Evolutionary conservation across 371 early-diverging fungal genomes (phyloP).

Genomic region (Batkoa obscura): DNA sequence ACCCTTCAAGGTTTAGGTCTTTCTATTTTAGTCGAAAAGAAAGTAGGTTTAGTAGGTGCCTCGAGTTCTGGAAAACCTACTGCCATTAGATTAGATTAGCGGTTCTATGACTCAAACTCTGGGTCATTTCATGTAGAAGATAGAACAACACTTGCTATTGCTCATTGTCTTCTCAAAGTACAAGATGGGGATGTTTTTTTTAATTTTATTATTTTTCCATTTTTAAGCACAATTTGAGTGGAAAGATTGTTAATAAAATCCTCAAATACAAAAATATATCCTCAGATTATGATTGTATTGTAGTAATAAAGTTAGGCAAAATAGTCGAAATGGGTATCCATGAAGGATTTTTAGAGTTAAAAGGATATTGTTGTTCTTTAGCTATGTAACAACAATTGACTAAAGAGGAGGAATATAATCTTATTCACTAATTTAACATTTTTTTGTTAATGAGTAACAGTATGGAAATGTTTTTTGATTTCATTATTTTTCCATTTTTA

Average conservation of each 20-base stretch:
- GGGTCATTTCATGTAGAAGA: conserved; percentile 53
- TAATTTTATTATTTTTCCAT: too few species aligned
- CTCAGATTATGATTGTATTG: conserved; percentile 46
- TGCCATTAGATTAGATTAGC: conserved; percentile 35
- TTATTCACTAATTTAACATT: too few species aligned
- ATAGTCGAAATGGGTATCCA: conserved; percentile 72
- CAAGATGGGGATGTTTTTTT: conserved; percentile 9
- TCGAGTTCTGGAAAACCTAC: conserved; percentile 55
- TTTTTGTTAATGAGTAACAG: too few species aligned
- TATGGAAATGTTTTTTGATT: too few species aligned
- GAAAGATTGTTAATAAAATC: too few species aligned
- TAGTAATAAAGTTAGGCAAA: conserved; percentile 50
- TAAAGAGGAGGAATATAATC: too few species aligned
- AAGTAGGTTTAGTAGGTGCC: conserved; percentile 12
- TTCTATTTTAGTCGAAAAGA: conserved; percentile 42
- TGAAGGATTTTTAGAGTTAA: conserved; percentile 29
- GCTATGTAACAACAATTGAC: conserved; percentile 17
- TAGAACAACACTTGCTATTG: conserved; percentile 44
- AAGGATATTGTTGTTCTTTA: conserved; percentile 19
- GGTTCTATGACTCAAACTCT: conserved; percentile 41
- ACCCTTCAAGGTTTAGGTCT: conserved; percentile 41
- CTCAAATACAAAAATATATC: too few species aligned
- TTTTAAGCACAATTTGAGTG: too few species aligned
- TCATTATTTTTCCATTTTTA: too few species aligned
- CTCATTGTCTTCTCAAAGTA: conserved; percentile 50